A percentile compares a stretch with the other conserved stretches of the same genome.
These are phyloP conservation scores for Perkinsus olseni DNA, from an alignment of 169 alveolate species.

Conservation along the genomic window DNA sequence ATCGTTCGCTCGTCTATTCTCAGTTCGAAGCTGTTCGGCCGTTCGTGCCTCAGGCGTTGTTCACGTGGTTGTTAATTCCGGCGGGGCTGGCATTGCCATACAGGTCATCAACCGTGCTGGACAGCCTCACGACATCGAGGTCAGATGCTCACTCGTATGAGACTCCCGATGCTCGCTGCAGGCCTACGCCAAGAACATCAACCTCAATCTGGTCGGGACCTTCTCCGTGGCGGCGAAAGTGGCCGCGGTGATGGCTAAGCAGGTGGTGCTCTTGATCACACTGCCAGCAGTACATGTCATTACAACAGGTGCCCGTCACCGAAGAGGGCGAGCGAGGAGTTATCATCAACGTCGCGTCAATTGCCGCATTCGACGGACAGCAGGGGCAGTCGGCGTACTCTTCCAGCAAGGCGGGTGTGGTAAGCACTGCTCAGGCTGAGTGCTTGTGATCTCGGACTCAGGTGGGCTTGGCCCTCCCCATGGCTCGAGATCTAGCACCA, in stretches of 20 bases:
- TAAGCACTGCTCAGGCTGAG: neutral
- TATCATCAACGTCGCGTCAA: slow-evolving; percentile 51
- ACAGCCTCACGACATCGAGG: neutral
- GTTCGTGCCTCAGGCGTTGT: slow-evolving; percentile 1
- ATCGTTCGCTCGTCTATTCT: too few species aligned
- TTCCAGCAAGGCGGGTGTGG: slow-evolving; percentile 58
- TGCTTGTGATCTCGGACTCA: neutral
- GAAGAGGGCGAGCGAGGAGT: slow-evolving; percentile 53
- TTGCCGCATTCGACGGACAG: slow-evolving; percentile 60
- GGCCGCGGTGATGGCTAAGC: neutral
- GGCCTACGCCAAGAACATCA: neutral
- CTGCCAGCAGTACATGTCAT: neutral
- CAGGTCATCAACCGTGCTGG: neutral
- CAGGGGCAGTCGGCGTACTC: slow-evolving; percentile 57
- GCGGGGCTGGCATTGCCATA: slow-evolving; percentile 48
- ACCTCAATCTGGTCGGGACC: neutral
- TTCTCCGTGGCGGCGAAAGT: neutral
- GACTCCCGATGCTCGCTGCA: neutral
- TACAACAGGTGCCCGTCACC: slow-evolving; percentile 15
- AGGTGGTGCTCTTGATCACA: neutral
- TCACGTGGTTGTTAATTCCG: slow-evolving; percentile 50
- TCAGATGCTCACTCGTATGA: neutral
- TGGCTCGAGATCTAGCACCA: slow-evolving; percentile 66
- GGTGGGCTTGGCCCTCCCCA: slow-evolving; percentile 45
- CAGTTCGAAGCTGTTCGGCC: too few species aligned